Conservation (phyloP, 2,329 filamentous ascomycete genomes). For the Apiospora saccharicola region DNA sequence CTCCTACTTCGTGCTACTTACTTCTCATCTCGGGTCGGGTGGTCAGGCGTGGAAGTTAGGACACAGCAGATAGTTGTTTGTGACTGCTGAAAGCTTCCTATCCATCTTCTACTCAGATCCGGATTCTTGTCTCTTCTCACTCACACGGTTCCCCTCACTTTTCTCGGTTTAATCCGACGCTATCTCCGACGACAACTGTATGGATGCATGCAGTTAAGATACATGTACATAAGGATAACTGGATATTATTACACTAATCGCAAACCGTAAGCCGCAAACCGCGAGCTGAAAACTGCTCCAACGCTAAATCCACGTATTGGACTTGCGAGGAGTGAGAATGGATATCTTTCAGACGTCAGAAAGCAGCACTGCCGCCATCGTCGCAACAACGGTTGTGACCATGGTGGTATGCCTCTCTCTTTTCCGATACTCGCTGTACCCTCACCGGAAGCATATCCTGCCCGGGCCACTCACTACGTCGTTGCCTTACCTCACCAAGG, state of each 20-base stretch:
- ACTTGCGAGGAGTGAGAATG: background rate
- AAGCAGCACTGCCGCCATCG: constrained; percentile 40
- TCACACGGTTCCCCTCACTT: no score
- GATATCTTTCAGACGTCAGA: background rate
- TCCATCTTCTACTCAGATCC: no score
- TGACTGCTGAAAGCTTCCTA: no score
- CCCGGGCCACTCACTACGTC: constrained; percentile 54
- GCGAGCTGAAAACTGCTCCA: background rate
- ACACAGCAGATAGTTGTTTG: no score
- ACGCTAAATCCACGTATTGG: background rate
- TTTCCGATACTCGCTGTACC: constrained; percentile 48
- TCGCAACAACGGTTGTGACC: constrained; percentile 50
- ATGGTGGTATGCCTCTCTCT: constrained; percentile 50
- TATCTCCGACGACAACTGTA: background rate
- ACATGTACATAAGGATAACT: no score
- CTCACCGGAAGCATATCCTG: constrained; percentile 48
- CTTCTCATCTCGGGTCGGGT: no score
- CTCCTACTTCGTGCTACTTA: background rate
- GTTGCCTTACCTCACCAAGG: constrained; percentile 45
- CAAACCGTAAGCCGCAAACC: background rate
- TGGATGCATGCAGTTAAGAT: background rate
- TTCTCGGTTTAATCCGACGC: no score
- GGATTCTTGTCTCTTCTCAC: no score
- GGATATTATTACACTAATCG: background rate
- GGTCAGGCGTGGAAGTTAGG: no score